Percentiles rank a stretch among this genome's conserved stretches.
phyloP scores from a whole-genome alignment of 441 rosid genomes.

The Arabidopsis lyrata region DNA sequence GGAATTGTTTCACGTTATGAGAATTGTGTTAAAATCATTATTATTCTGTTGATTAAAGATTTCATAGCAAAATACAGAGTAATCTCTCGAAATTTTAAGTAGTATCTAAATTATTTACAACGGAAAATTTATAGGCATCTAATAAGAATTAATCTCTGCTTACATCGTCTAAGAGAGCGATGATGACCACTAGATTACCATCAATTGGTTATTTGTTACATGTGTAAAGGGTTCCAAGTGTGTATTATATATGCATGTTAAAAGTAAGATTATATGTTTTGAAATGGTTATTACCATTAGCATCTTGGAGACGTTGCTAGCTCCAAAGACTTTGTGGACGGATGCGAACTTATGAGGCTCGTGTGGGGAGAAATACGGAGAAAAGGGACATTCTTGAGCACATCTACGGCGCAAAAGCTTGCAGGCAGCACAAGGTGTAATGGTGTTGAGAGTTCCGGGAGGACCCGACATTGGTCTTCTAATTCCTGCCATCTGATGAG shows the following conservation, averaged over 20 bases:
- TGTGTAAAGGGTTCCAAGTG: not conserved
- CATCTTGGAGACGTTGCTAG: conserved; percentile 85
- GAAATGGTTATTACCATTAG: conserved; percentile 58
- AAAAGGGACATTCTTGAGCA: conserved; percentile 82
- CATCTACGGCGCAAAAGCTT: conserved; percentile 77
- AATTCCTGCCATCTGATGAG: conserved; percentile 57
- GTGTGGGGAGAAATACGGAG: conserved; percentile 78
- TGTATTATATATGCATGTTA: not conserved
- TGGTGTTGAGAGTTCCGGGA: conserved; percentile 83
- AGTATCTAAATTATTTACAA: not conserved
- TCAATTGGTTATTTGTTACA: not conserved
- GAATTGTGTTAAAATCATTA: not conserved
- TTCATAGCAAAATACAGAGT: not conserved
- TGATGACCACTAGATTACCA: not conserved
- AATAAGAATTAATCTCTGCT: not conserved
- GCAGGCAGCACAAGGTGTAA: conserved; percentile 85
- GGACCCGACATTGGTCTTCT: conserved; percentile 79
- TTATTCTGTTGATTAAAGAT: not conserved
- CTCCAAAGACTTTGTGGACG: conserved; percentile 80
- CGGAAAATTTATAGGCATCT: too few relatives aligned
- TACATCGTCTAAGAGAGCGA: not conserved
- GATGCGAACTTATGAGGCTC: conserved; percentile 82
- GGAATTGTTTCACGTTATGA: not conserved
- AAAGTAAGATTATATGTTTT: conserved; percentile 10
- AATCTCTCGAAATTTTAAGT: not conserved